Base-by-base conservation (phyloP, 192 early-diverging fungal genomes). In the Obelidium mucronatum region DNA sequence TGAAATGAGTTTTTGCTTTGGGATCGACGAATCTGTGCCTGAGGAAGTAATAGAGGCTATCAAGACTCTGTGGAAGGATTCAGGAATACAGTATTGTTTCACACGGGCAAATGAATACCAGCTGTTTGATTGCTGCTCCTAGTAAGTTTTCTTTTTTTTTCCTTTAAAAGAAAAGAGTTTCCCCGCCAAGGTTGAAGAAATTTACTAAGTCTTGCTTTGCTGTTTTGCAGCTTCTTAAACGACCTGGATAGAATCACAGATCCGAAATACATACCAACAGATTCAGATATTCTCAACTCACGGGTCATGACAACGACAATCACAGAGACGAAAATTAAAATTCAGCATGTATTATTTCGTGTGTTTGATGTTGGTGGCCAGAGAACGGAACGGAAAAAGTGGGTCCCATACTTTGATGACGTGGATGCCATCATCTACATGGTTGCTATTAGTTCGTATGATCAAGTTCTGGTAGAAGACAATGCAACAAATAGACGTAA, bases 351-450 rank as follows among this genome's bases (percentile, higher is more conserved):
- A 13, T 76, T 75, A 31, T 77, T 76, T 69, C 85, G 84, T 65
- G 87, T 91, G 73, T 91, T 78, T 67, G 89, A 91, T 80, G 88
- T 91, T 0, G 90, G 90, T 24, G 89, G 89, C 19, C 89, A 91
- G 70, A 79, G 88, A 48, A 85, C 87, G 82, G 81, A 34, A 83
- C 89, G 13, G 89, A 89, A 52, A 51, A 52, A 42, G n/a, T 68
- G 67, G 67, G 67, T 39, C 13, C 30, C 44, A 8, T 52, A 52
- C 61, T 90, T 90, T 76, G 89, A 90, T 59, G 85, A 90, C 54
- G 81, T 85, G 19, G 73, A 82, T 40, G 88, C 88, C 15, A 89
- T 90, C 39, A 89, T 91, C 30, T 91, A 90, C 39, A 80, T 91
- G 77, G 77, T 80, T 19, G 88, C 88, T 1, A 67, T 91, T 3